Percentiles rank a stretch among this genome's conserved stretches.
Evolutionary conservation across 805 yeast genomes (phyloP).

Genomic region (Saccharomycopsis babjevae): DNA sequence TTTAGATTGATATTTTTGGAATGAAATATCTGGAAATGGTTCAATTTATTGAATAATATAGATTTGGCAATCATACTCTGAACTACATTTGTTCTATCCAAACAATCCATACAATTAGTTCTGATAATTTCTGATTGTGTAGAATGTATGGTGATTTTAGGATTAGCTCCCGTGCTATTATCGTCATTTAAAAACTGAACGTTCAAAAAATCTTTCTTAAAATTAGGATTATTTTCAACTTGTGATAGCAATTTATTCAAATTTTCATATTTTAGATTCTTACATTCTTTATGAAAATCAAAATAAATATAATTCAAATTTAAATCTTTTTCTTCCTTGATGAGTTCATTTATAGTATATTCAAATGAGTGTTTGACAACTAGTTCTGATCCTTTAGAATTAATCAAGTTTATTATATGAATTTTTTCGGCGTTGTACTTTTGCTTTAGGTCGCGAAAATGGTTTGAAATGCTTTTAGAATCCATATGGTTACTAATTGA

Average conservation of each 20-base stretch:
- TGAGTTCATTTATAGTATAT: constrained; percentile 40
- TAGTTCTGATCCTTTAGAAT: constrained; percentile 81
- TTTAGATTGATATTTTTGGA: not conserved
- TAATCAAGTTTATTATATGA: constrained; percentile 82
- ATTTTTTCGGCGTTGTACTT: constrained; percentile 44
- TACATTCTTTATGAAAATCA: constrained; percentile 96
- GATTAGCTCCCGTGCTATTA: not conserved
- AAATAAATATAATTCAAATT: constrained; percentile 69
- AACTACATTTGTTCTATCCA: constrained; percentile 94
- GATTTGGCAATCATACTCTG: constrained; percentile 16
- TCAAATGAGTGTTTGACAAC: constrained; percentile 87
- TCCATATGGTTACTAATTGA: constrained; percentile 47
- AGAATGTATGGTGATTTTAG: not conserved
- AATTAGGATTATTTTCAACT: constrained; percentile 51
- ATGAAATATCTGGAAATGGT: not conserved
- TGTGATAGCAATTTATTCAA: constrained; percentile 68
- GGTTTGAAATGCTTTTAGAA: constrained; percentile 59
- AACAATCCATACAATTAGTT: constrained; percentile 97
- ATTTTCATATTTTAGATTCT: constrained; percentile 87
- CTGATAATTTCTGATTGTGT: constrained; percentile 9
- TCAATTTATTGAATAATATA: constrained; percentile 2
- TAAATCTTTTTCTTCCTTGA: not conserved
- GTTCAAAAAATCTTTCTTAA: constrained; percentile 56
- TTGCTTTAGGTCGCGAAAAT: constrained; percentile 52
- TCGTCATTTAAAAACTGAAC: not conserved